Evolutionary conservation across 441 rosid genomes (phyloP).

Genomic region (Oxalis stricta): DNA sequence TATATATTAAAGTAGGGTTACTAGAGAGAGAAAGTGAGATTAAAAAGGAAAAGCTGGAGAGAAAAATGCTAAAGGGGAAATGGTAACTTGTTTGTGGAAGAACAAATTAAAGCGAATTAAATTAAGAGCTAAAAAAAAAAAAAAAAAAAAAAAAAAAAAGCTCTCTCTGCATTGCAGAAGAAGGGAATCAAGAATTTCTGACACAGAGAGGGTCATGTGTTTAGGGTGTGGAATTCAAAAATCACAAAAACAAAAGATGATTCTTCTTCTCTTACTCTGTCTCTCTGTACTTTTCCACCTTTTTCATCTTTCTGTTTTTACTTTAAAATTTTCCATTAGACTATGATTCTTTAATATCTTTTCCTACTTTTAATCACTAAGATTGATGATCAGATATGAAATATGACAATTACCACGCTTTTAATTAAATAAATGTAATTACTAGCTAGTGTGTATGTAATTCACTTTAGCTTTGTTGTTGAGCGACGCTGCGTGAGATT

Average conservation of each 20-base stretch:
- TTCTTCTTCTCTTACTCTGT: constrained; percentile 31
- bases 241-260: constrained; percentile 29
- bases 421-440: no score
- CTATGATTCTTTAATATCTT: constrained; percentile 16
- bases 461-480: no score
- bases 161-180: constrained; percentile 10
- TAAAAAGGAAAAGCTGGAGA: constrained; percentile 15
- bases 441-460: no score
- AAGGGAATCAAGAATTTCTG: constrained; percentile 41
- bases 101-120: no score
- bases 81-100: constrained; percentile 57
- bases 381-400: no score
- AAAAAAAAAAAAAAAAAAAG: no score
- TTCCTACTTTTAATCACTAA: constrained; percentile 10
- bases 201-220: constrained; percentile 38
- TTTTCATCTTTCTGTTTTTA: constrained; percentile 2
- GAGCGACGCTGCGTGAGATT: no score
- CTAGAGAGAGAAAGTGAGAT: constrained; percentile 6
- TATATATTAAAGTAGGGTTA: constrained; percentile 42
- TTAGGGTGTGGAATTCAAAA: constrained; percentile 27
- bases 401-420: no score
- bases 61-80: constrained; percentile 33
- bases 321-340: not conserved
- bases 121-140: constrained; percentile 11
- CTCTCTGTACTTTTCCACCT: constrained; percentile 3